Evolutionary conservation across 306 rosid genomes (phyloP), one percentile per base, ranked within the genome.

Genomic region (Oemleria cerasiformis): DNA sequence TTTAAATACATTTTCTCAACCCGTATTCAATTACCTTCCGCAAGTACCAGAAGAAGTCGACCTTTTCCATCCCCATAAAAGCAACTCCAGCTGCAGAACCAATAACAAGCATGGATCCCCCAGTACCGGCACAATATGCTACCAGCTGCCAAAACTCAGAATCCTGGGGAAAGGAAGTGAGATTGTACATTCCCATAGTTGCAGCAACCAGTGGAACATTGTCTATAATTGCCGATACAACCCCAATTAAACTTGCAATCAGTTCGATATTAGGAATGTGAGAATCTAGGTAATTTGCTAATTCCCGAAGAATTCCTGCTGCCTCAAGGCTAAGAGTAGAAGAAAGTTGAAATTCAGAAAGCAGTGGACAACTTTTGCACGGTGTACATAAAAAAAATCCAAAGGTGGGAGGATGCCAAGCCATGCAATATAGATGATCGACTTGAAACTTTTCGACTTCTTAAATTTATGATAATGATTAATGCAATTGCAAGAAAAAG

Each of bases 1-100:
- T 17, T 60, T 7, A 2, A 58, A 3, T 36, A 58, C 8, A n/a
- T 11, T 14, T 14, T 7, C 4, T 1, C 44, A 45, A 2, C 5
- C 16, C 2, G 8, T 30, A 67, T 34, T 20, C 16, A 10, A 40
- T 47, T 20, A 94, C 99, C 97, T 94, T 91, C 68, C 85, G 80
- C 1, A 94, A 79, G 86, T 89, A 94, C 96, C 99, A 94, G 80
- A 91, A 84, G 95, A 94, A 94, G 68, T 94, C 89, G 80, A 94
- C 96, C 75, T 88, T 94, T 81, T 94, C 99, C 99, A 91, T 94
- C 75, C 99, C 99, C 99, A 94, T 91, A 81, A 89, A 89, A 50
- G 99, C 97, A 67, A 89, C 96, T 78, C 99, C 99, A 23, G 99
- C 95, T 50, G 97, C 96, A 36, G 97, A 94, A 71, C 99, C 99